These are phyloP conservation scores for Albugo candida DNA, from an alignment of 352 stramenopile species.

Conservation along the genomic window DNA sequence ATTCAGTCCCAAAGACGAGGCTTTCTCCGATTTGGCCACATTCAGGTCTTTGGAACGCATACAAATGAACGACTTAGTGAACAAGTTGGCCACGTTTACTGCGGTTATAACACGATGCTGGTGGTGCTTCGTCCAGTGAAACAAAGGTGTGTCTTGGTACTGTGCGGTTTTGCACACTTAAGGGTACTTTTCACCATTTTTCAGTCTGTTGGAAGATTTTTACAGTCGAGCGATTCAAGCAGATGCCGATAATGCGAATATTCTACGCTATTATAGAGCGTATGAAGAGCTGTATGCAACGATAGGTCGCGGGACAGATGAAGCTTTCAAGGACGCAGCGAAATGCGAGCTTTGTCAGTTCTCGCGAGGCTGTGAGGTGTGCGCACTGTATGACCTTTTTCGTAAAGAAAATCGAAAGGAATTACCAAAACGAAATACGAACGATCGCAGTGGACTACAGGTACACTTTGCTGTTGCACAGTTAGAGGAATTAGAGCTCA, in stretches of 20 bases:
- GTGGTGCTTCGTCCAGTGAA: conserved; percentile 64
- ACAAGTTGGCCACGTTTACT: conserved; percentile 49
- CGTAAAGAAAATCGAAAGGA: conserved; percentile 2
- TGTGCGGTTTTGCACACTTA: not conserved
- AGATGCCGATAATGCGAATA: conserved; percentile 76
- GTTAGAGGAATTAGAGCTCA: too few species aligned
- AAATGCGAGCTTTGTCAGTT: conserved; percentile 68
- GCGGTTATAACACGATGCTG: conserved; percentile 76
- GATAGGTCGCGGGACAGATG: conserved; percentile 27
- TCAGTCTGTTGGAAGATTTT: conserved; percentile 28
- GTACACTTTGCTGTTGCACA: conserved; percentile 9
- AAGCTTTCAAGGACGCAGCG: not conserved
- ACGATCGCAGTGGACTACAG: conserved; percentile 34
- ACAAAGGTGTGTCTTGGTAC: conserved; percentile 26
- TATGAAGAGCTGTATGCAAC: conserved; percentile 66
- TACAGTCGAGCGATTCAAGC: conserved; percentile 81
- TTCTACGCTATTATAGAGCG: conserved; percentile 80
- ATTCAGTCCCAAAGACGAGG: conserved; percentile 79
- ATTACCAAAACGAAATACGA: conserved; percentile 11
- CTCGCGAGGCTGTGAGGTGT: conserved; percentile 74
- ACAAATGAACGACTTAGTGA: conserved; percentile 69
- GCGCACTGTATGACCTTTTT: conserved; percentile 38
- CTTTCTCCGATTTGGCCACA: conserved; percentile 80
- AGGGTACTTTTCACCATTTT: too few species aligned
- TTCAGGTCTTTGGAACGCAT: conserved; percentile 85